phyloP scores from a whole-genome alignment of 306 rosid genomes.

The Herpetospermum pedunculosum region DNA sequence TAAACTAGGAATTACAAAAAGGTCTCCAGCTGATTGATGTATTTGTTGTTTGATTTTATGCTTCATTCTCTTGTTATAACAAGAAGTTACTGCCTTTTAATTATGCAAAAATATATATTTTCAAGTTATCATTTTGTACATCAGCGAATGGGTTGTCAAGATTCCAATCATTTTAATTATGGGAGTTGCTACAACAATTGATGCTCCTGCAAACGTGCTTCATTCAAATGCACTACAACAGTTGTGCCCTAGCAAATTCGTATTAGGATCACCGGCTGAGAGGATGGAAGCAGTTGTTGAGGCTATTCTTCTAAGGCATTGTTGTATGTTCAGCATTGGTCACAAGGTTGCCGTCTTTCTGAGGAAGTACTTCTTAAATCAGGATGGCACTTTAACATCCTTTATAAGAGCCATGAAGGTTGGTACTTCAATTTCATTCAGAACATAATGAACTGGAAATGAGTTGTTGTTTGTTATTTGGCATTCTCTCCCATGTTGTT shows the following conservation, averaged over 20 bases:
- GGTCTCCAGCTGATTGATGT: conserved; percentile 1
- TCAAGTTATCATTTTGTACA: conserved; percentile 14
- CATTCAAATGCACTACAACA: conserved; percentile 65
- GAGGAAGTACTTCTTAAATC: conserved; percentile 73
- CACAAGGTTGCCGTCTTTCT: conserved; percentile 77
- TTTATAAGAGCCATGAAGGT: conserved; percentile 90
- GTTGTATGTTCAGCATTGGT: conserved; percentile 50
- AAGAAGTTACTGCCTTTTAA: neutral
- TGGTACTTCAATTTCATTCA: conserved; percentile 13
- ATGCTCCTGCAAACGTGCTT: conserved; percentile 50
- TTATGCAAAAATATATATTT: conserved; percentile 8
- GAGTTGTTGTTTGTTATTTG: neutral
- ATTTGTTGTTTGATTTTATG: neutral
- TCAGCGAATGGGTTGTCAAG: conserved; percentile 83
- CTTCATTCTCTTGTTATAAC: conserved; percentile 3
- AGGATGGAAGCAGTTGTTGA: conserved; percentile 86
- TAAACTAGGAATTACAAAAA: neutral
- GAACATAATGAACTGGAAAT: neutral
- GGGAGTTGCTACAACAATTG: conserved; percentile 85
- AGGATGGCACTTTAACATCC: conserved; percentile 85
- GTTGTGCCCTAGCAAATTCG: conserved; percentile 48
- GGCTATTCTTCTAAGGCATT: conserved; percentile 66
- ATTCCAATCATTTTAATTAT: conserved; percentile 67
- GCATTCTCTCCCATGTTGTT: neutral
- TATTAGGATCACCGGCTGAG: conserved; percentile 65